phyloP scores from a whole-genome alignment of 805 yeast genomes.

The Candida qinlingensis region DNA sequence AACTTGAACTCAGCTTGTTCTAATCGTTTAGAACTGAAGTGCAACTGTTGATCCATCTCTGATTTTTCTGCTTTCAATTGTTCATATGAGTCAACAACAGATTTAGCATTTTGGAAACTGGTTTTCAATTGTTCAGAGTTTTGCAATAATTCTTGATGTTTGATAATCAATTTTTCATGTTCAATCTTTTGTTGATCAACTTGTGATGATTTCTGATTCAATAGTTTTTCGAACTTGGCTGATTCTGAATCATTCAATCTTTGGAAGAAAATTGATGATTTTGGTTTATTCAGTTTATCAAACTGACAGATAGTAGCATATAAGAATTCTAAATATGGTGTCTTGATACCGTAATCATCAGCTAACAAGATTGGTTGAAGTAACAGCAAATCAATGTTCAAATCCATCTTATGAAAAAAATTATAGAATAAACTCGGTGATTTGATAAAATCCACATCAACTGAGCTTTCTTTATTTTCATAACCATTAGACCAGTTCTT shows the following conservation, averaged over 20 bases:
- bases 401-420: slow-evolving; percentile 49
- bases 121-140: slow-evolving; percentile 2
- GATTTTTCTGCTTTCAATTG: slow-evolving; percentile 1
- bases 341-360: slow-evolving; percentile 80
- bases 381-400: slow-evolving; percentile 69
- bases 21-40: slow-evolving; percentile 1
- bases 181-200: slow-evolving; percentile 3
- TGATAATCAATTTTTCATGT: background rate
- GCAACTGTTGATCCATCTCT: slow-evolving; percentile 2
- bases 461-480: slow-evolving; percentile 24
- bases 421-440: slow-evolving; percentile 63
- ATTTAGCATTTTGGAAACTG: background rate
- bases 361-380: slow-evolving; percentile 85
- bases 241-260: slow-evolving; percentile 14
- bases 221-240: background rate
- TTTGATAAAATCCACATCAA: slow-evolving; percentile 29
- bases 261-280: slow-evolving; percentile 20
- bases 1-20: slow-evolving; percentile 5
- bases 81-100: background rate
- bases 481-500: slow-evolving; percentile 46
- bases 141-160: slow-evolving; percentile 5
- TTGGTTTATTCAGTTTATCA: slow-evolving; percentile 27
- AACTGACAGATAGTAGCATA: slow-evolving; percentile 73
- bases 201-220: background rate
- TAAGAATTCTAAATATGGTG: slow-evolving; percentile 85